Percentiles rank a stretch among this genome's conserved stretches.
These are phyloP conservation scores for Claviceps cyperi DNA, from an alignment of 2,329 filamentous ascomycete species.

Conservation along the genomic window DNA sequence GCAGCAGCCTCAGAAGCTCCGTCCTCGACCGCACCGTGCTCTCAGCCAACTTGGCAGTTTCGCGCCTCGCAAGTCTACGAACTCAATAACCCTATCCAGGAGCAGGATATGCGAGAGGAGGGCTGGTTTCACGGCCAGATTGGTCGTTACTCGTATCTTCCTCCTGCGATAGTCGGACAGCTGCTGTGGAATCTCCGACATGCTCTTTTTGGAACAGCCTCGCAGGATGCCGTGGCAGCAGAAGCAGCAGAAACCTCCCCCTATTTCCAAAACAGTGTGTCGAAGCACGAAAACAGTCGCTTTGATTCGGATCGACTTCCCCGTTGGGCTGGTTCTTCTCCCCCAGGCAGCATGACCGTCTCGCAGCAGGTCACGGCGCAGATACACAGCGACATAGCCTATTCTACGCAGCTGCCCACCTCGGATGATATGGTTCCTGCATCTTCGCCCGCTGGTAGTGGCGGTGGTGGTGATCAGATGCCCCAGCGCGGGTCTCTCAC, in stretches of 20 bases:
- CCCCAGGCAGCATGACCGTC: slow-evolving; percentile 19
- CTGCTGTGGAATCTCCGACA: slow-evolving; percentile 43
- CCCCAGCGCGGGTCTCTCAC: background rate
- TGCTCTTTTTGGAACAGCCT: slow-evolving; percentile 25
- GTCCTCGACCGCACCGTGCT: background rate
- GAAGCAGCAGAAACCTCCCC: background rate
- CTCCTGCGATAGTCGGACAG: slow-evolving; percentile 41
- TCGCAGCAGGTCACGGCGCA: slow-evolving; percentile 40
- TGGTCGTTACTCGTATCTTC: slow-evolving; percentile 37
- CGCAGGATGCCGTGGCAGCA: slow-evolving; percentile 6
- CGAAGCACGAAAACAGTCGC: background rate
- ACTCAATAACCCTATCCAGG: slow-evolving; percentile 42
- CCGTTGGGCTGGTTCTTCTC: background rate
- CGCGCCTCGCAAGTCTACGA: slow-evolving; percentile 37
- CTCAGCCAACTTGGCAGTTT: slow-evolving; percentile 14
- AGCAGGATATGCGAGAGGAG: slow-evolving; percentile 36
- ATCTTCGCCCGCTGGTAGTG: slow-evolving; percentile 14
- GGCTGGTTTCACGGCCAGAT: slow-evolving; percentile 39
- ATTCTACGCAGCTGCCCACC: slow-evolving; percentile 18
- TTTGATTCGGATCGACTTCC: background rate
- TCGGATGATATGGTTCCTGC: slow-evolving; percentile 15
- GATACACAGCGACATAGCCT: slow-evolving; percentile 29
- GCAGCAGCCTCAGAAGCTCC: background rate
- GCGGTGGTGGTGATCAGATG: slow-evolving; percentile 6
- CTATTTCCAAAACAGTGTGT: background rate